phyloP scores from a whole-genome alignment of 1,139 yeast genomes.

The Taiozyma sp. region DNA sequence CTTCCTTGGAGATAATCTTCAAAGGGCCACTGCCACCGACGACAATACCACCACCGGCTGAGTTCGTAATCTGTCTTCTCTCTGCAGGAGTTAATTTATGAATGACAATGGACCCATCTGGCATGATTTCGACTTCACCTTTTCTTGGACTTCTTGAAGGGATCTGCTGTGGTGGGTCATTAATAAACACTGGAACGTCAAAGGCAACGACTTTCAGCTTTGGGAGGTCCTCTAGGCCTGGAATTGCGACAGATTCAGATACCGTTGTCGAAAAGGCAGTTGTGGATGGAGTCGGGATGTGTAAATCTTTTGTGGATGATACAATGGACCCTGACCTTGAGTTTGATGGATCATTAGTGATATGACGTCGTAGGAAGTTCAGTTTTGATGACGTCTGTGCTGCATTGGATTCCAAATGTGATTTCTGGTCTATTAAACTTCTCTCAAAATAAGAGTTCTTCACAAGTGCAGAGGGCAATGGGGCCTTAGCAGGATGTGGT shows the following conservation, averaged over 20 bases:
- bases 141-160: constrained; percentile 62
- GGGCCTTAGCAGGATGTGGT: constrained; percentile 40
- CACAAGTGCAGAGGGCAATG: constrained; percentile 44
- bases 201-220: constrained; percentile 67
- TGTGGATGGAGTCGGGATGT: background rate
- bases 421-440: constrained; percentile 8
- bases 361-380: constrained; percentile 18
- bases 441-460: constrained; percentile 24
- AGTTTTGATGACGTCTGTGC: constrained; percentile 11
- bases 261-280: background rate
- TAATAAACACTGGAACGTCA: constrained; percentile 65
- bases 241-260: constrained; percentile 21
- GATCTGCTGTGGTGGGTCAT: constrained; percentile 71
- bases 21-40: constrained; percentile 77
- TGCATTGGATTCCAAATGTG: background rate
- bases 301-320: background rate
- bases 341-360: background rate
- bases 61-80: constrained; percentile 43
- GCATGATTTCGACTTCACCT: constrained; percentile 64
- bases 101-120: constrained; percentile 55
- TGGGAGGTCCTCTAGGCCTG: constrained; percentile 36
- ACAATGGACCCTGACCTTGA: constrained; percentile 4
- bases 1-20: constrained; percentile 29
- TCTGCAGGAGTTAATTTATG: constrained; percentile 65
- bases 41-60: constrained; percentile 67